Conservation (phyloP, 2,329 filamentous ascomycete genomes). For the Zarea fungicola region DNA sequence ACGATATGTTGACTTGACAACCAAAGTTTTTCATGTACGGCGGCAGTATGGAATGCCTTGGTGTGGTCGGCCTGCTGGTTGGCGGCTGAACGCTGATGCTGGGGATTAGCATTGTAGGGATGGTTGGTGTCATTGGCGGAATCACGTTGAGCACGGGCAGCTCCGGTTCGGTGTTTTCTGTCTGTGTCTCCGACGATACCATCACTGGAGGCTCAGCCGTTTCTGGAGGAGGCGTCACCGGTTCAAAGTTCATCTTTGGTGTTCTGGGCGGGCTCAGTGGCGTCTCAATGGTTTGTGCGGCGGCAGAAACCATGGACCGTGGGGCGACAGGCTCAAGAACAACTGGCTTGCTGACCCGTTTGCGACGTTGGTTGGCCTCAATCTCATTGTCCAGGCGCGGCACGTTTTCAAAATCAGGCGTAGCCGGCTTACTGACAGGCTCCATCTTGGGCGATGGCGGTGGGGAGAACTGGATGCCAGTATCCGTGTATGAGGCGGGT, state of each 20-base stretch:
- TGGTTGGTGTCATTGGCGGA: slow-evolving; percentile 26
- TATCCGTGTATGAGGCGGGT: slow-evolving; percentile 57
- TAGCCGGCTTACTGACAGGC: slow-evolving; percentile 33
- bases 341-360: slow-evolving; percentile 53
- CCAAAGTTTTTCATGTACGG: slow-evolving; percentile 78
- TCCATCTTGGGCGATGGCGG: slow-evolving; percentile 63
- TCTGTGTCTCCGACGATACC: slow-evolving; percentile 59
- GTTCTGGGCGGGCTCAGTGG: slow-evolving; percentile 62
- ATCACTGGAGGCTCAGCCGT: slow-evolving; percentile 33
- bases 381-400: slow-evolving; percentile 47
- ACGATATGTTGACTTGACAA: slow-evolving; percentile 62
- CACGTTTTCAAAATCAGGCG: slow-evolving; percentile 35
- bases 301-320: slow-evolving; percentile 56
- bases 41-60: slow-evolving; percentile 66
- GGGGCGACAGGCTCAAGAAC: slow-evolving; percentile 42
- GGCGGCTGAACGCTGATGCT: slow-evolving; percentile 91
- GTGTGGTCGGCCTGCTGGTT: slow-evolving; percentile 74
- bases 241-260: slow-evolving; percentile 46
- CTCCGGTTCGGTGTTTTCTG: slow-evolving; percentile 32
- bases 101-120: slow-evolving; percentile 57
- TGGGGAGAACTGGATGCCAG: slow-evolving; percentile 76
- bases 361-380: slow-evolving; percentile 69
- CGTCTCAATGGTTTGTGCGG: slow-evolving; percentile 57
- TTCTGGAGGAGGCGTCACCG: slow-evolving; percentile 36
- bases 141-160: slow-evolving; percentile 14